Base-by-base conservation (phyloP, 129 eudicot genomes). In the Glebionis coronaria region DNA sequence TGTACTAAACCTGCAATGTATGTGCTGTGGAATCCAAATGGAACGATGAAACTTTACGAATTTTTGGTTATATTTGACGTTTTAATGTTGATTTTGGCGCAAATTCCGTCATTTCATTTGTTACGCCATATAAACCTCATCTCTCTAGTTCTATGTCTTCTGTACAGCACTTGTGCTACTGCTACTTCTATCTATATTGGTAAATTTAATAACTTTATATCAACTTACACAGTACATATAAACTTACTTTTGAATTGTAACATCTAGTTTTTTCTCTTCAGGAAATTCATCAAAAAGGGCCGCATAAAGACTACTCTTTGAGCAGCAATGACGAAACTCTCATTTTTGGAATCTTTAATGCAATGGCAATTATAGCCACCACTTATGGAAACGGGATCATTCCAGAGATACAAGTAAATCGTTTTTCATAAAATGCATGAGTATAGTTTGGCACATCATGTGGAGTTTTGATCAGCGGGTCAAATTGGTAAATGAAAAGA, bases 301-400 rank as follows among this genome's bases (percentile, higher is more conserved):
- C 92, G 8, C 58, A 53, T 47, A 88, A 81, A 70, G 84, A 79
- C 73, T 93, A 86, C 73, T 86, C 90, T 3, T 56, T 91, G 45
- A 76, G 79, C 15, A 57, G 47, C 69, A 38, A 81, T 50, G 19
- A 58, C 0, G 82, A 85, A 57, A 88, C 82, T 66, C 76, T 85
- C 4, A 54, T 83, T 28, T 91, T 91, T 68, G 96, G 95, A 44
- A 71, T 88, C 28, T 93, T 93, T 35, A 93, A 88, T 64, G 84
- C 98, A 28, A 59, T 93, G 63, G 91, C 98, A 25, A 93, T 93
- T 42, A 81, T 93, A 18, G 98, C 98, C 47, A 88, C 98, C 65
- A 84, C 98, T 38, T 93, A 31, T 65, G 98, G 98, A 60, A 93
- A 93, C 65, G 98, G 98, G 21, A 93, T 93, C 58, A 88, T 93